These are phyloP conservation scores for Tylopilus sp. DNA, from an alignment of 768 basidiomycete genomes.

Conservation along the genomic window DNA sequence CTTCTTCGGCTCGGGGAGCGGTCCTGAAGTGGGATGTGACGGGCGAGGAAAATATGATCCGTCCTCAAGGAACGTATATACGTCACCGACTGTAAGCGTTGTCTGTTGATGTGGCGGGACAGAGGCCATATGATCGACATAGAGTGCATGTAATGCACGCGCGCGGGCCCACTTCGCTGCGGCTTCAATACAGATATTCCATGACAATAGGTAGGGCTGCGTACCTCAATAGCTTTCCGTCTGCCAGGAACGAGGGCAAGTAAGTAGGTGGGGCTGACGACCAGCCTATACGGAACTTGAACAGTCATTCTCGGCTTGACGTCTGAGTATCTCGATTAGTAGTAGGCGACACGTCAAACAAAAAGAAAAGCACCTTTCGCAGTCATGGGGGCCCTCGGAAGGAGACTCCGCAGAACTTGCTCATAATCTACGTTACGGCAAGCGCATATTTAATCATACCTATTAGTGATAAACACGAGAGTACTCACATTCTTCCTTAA, in stretches of 20 bases:
- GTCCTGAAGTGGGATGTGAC: slow-evolving; percentile 7
- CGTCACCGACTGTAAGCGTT: slow-evolving; percentile 38
- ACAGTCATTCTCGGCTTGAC: slow-evolving; percentile 30
- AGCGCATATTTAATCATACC: neutral
- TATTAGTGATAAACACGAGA: neutral
- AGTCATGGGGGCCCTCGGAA: slow-evolving; percentile 44
- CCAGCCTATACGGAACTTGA: slow-evolving; percentile 39
- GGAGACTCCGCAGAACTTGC: slow-evolving; percentile 32
- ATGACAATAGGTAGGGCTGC: slow-evolving; percentile 8
- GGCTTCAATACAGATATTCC: neutral
- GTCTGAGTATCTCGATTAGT: slow-evolving; percentile 26
- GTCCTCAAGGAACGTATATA: slow-evolving; percentile 45
- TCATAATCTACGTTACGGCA: slow-evolving; percentile 29
- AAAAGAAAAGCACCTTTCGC: slow-evolving; percentile 33
- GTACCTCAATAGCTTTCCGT: slow-evolving; percentile 48
- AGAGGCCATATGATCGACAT: slow-evolving; percentile 28
- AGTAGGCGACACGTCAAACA: neutral
- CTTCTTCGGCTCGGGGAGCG: slow-evolving; percentile 20
- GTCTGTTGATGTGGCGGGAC: slow-evolving; percentile 19
- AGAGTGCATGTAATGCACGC: slow-evolving; percentile 38
- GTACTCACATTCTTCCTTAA: slow-evolving; percentile 21
- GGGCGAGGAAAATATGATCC: slow-evolving; percentile 37
- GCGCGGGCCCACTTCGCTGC: slow-evolving; percentile 43
- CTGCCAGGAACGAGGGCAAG: slow-evolving; percentile 38
- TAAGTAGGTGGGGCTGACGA: slow-evolving; percentile 33